phyloP scores from a whole-genome alignment of 768 basidiomycete genomes.

The Mycena maculata region DNA sequence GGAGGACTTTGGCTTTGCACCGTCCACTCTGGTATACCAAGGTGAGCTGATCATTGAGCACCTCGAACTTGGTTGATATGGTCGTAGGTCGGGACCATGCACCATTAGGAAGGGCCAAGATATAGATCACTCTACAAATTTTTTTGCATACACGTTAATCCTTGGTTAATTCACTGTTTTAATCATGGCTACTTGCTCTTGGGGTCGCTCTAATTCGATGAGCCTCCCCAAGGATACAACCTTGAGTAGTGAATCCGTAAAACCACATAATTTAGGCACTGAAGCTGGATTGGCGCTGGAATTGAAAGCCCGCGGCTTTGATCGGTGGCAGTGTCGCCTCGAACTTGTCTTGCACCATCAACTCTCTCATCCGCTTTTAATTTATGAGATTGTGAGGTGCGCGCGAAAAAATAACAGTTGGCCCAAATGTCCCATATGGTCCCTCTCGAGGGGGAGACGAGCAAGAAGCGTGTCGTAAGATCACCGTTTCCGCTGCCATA shows the following conservation, averaged over 20 bases:
- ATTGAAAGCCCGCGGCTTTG: too few relatives aligned
- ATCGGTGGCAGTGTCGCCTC: background rate
- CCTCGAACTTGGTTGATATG: slow-evolving; percentile 22
- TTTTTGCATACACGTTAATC: slow-evolving; percentile 19
- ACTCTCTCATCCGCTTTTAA: slow-evolving; percentile 19
- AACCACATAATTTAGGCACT: too few relatives aligned
- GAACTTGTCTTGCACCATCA: background rate
- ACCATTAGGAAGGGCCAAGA: slow-evolving; percentile 73
- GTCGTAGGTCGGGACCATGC: slow-evolving; percentile 53
- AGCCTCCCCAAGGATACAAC: too few relatives aligned
- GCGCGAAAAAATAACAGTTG: background rate
- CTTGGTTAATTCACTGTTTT: background rate
- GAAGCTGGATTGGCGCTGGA: too few relatives aligned
- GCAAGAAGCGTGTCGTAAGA: slow-evolving; percentile 87
- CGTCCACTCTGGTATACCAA: slow-evolving; percentile 83
- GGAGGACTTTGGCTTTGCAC: slow-evolving; percentile 87
- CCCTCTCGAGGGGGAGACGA: slow-evolving; percentile 76
- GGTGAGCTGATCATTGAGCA: slow-evolving; percentile 50
- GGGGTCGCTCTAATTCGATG: too few relatives aligned
- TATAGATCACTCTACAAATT: slow-evolving; percentile 47
- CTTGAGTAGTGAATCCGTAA: too few relatives aligned
- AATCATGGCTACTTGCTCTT: too few relatives aligned
- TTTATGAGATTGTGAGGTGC: slow-evolving; percentile 26
- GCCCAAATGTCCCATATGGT: slow-evolving; percentile 51
- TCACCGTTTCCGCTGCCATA: slow-evolving; percentile 16